These are phyloP conservation scores for Colletotrichum spinosum DNA, from an alignment of 2,329 filamentous ascomycete species.

Conservation along the genomic window DNA sequence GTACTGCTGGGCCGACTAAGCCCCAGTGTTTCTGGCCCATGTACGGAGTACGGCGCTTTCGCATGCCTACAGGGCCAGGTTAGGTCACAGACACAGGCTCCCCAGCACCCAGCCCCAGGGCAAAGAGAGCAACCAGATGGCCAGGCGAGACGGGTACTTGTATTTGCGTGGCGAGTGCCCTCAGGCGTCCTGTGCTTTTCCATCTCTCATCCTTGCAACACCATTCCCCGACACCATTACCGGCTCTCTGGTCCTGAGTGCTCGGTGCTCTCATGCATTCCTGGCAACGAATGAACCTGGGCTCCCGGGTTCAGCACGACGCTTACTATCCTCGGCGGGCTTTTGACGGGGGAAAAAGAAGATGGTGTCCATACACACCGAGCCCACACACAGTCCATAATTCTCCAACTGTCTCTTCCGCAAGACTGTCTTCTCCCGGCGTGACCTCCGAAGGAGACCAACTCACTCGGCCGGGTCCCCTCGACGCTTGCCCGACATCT, in stretches of 20 bases:
- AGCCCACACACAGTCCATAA: constrained; percentile 8
- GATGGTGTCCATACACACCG: not conserved
- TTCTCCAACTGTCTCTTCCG: not conserved
- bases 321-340: not conserved
- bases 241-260: constrained; percentile 19
- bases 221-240: not conserved
- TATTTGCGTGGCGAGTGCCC: constrained; percentile 20
- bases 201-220: constrained; percentile 26
- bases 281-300: constrained; percentile 6
- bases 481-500: not conserved
- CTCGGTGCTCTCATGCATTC: constrained; percentile 11
- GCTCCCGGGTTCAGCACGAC: not conserved
- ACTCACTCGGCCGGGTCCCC: constrained; percentile 15
- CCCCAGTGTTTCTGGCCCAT: constrained; percentile 18
- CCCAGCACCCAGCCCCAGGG: too few species aligned
- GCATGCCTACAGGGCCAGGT: too few species aligned
- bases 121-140: too few species aligned
- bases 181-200: constrained; percentile 32
- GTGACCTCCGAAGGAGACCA: constrained; percentile 5
- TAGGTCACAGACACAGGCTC: too few species aligned
- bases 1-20: not conserved
- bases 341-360: not conserved
- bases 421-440: not conserved
- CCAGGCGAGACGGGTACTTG: too few species aligned
- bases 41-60: too few species aligned